These are phyloP conservation scores for Batkoa obscura DNA, from an alignment of 371 early-diverging fungal genomes.

Conservation along the genomic window DNA sequence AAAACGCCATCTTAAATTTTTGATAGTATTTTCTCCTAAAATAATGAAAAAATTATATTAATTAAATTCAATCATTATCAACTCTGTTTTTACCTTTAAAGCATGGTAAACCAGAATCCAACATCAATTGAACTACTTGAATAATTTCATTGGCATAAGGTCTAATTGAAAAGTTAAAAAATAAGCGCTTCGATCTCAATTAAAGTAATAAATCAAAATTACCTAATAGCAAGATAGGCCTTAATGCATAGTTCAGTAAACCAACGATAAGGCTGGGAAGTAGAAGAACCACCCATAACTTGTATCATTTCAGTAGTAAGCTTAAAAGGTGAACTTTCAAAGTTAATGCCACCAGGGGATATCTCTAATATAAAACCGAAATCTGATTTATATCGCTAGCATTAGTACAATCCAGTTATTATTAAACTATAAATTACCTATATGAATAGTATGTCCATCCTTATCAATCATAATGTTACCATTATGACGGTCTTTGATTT, in stretches of 20 bases:
- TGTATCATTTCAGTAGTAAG: slow-evolving; percentile 95
- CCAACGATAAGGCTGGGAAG: slow-evolving; percentile 63
- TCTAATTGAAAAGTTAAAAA: slow-evolving; percentile 15
- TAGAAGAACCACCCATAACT: slow-evolving; percentile 81
- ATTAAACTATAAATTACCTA: slow-evolving; percentile 30
- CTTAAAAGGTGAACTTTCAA: slow-evolving; percentile 98
- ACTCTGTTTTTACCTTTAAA: slow-evolving; percentile 52
- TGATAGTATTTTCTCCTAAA: slow-evolving; percentile 47
- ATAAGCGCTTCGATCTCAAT: neutral
- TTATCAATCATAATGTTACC: slow-evolving; percentile 99
- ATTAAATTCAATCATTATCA: neutral
- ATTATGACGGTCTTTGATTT: slow-evolving; percentile 99
- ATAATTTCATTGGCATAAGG: slow-evolving; percentile 88
- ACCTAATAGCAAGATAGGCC: slow-evolving; percentile 70
- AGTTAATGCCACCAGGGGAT: slow-evolving; percentile 95
- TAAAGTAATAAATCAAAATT: neutral
- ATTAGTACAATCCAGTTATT: neutral
- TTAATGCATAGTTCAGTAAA: slow-evolving; percentile 83
- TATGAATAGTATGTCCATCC: slow-evolving; percentile 94
- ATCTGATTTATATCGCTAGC: slow-evolving; percentile 26
- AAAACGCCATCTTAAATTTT: slow-evolving; percentile 76
- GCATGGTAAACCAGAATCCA: slow-evolving; percentile 93
- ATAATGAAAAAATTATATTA: slow-evolving; percentile 7
- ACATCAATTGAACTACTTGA: slow-evolving; percentile 78
- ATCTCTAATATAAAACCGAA: slow-evolving; percentile 99